Conservation (phyloP, 768 basidiomycete species). For the Leucocoprinus sp. region DNA sequence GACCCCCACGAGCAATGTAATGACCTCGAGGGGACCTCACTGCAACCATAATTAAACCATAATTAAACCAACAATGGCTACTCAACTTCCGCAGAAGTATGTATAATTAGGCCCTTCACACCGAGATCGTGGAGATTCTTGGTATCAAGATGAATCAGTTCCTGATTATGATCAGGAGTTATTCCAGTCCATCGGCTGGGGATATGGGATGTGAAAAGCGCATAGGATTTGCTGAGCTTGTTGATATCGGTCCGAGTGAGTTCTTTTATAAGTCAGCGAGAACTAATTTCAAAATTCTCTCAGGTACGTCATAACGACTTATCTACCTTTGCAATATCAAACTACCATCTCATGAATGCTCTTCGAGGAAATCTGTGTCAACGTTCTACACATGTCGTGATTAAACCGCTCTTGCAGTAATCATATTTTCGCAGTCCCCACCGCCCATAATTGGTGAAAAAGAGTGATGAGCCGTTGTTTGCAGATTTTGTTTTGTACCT, state of each 20-base stretch:
- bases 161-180: not conserved
- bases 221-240: not conserved
- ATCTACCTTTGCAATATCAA: not conserved
- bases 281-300: not conserved
- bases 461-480: too few relatives aligned
- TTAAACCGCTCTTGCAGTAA: too few relatives aligned
- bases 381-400: too few relatives aligned
- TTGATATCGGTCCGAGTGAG: not conserved
- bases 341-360: too few relatives aligned
- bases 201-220: not conserved
- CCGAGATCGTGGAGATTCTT: not conserved
- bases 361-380: too few relatives aligned
- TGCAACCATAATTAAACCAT: conserved; percentile 7
- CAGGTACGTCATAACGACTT: not conserved
- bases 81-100: not conserved
- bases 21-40: conserved; percentile 4
- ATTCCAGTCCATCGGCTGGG: not conserved
- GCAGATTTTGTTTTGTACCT: too few relatives aligned
- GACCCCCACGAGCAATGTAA: not conserved
- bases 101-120: not conserved
- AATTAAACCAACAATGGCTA: conserved; percentile 2
- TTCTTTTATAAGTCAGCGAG: not conserved
- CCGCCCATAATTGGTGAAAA: too few relatives aligned
- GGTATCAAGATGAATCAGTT: conserved; percentile 1
- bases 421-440: too few relatives aligned